phyloP scores from a whole-genome alignment of 441 rosid species.

The Rhodomyrtus psidioides region DNA sequence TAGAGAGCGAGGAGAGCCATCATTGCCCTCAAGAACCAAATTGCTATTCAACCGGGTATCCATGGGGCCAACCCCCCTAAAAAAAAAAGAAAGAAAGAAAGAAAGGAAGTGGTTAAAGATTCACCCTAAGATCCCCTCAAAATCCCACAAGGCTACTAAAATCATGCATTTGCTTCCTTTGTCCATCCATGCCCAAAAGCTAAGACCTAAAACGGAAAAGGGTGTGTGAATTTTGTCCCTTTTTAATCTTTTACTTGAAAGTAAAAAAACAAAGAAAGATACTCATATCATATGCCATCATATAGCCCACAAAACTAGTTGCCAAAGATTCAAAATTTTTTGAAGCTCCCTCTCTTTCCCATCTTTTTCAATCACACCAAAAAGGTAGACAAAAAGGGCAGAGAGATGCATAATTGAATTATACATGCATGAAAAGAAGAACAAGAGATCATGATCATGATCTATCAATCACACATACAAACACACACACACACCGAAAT shows the following conservation, averaged over 20 bases:
- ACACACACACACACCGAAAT: slow-evolving; percentile 6
- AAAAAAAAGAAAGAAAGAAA: neutral
- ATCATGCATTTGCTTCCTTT: neutral
- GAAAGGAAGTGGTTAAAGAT: neutral
- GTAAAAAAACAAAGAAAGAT: neutral
- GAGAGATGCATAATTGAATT: slow-evolving; percentile 19
- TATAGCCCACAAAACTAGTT: neutral
- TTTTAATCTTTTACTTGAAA: neutral
- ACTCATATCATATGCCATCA: neutral
- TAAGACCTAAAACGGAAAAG: neutral
- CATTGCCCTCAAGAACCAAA: neutral
- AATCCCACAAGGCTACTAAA: neutral
- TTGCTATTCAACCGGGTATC: neutral
- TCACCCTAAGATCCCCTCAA: neutral
- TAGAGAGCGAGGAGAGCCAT: neutral
- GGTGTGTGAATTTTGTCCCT: neutral
- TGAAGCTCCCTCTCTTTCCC: neutral
- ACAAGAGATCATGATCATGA: slow-evolving; percentile 28
- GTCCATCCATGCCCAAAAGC: neutral
- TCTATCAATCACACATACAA: slow-evolving; percentile 29
- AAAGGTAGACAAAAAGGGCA: slow-evolving; percentile 17
- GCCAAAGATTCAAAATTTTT: slow-evolving; percentile 8
- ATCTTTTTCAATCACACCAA: slow-evolving; percentile 12
- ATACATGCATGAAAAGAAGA: neutral
- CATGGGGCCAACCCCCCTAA: neutral